A percentile compares a stretch with the other conserved stretches of the same genome.
These are phyloP conservation scores for Raphidocelis subcapitata DNA, from an alignment of 139 green algal genomes.

Conservation along the genomic window DNA sequence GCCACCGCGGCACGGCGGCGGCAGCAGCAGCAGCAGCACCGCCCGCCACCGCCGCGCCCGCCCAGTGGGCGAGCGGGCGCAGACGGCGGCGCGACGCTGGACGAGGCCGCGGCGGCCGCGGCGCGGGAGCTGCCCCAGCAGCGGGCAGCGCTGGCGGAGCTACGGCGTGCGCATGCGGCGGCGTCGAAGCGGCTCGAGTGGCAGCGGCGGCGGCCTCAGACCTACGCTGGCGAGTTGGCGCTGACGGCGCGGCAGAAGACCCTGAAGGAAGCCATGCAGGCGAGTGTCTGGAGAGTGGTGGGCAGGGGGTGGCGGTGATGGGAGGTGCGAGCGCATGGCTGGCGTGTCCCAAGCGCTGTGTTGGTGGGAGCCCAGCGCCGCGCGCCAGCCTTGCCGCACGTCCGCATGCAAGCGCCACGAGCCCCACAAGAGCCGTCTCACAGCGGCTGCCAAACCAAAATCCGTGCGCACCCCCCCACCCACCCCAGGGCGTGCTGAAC, in stretches of 20 bases:
- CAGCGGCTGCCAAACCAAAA: not conserved
- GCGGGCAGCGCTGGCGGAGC: constrained; percentile 2
- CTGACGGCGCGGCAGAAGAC: constrained; percentile 20
- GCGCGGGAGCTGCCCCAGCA: constrained; percentile 17
- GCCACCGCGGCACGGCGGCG: too few relatives aligned
- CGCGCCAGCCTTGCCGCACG: not conserved
- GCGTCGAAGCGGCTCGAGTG: constrained; percentile 29
- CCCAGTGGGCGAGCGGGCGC: too few relatives aligned
- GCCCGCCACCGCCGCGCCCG: too few relatives aligned
- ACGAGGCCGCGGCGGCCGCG: too few relatives aligned
- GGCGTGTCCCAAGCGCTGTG: too few relatives aligned
- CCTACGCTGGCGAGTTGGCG: constrained; percentile 28
- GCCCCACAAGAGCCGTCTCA: not conserved
- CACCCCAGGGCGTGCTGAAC: not conserved
- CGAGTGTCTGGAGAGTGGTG: not conserved
- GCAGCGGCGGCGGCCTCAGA: constrained; percentile 17
- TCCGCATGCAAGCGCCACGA: not conserved
- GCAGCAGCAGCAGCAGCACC: too few relatives aligned
- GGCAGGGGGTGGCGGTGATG: not conserved
- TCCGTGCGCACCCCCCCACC: too few relatives aligned
- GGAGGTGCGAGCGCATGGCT: not conserved
- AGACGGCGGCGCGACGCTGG: too few relatives aligned
- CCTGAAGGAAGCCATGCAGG: not conserved
- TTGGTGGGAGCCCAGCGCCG: too few relatives aligned
- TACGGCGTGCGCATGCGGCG: constrained; percentile 11